Evolutionary conservation across 2,329 filamentous ascomycete species (phyloP).

Genomic region (Exophiala spinifera): DNA sequence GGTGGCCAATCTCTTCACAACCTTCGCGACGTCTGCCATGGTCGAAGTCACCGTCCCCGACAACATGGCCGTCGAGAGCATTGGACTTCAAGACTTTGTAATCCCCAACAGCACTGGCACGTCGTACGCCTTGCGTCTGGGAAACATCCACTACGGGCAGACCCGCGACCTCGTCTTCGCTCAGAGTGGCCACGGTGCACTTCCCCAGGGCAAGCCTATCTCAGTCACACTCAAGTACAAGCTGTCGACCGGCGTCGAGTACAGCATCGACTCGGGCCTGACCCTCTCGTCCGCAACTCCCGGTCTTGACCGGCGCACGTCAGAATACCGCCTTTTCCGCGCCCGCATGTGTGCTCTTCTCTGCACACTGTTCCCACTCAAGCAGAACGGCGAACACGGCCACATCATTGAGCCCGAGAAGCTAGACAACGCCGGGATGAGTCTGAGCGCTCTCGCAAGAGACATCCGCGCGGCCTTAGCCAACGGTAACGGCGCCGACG

Average conservation of each 20-base stretch:
- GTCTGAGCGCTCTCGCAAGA: slow-evolving; percentile 2
- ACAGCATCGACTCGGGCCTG: slow-evolving; percentile 1
- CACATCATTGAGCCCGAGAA: neutral
- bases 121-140: slow-evolving; percentile 29
- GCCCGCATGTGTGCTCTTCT: slow-evolving; percentile 52
- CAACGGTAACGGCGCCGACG: neutral
- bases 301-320: slow-evolving; percentile 4
- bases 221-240: slow-evolving; percentile 26
- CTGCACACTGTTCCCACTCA: slow-evolving; percentile 44
- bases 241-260: slow-evolving; percentile 10
- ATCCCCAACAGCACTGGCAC: neutral
- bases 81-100: neutral
- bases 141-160: slow-evolving; percentile 61
- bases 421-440: slow-evolving; percentile 3
- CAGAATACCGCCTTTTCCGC: slow-evolving; percentile 53
- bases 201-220: slow-evolving; percentile 31
- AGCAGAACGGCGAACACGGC: slow-evolving; percentile 39
- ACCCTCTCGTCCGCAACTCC: slow-evolving; percentile 5
- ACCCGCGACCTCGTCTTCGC: slow-evolving; percentile 55
- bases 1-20: slow-evolving; percentile 59
- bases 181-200: slow-evolving; percentile 6
- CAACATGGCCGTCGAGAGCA: neutral
- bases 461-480: neutral
- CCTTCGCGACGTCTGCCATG: slow-evolving; percentile 50
- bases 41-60: slow-evolving; percentile 37